phyloP scores from a whole-genome alignment of 192 early-diverging fungal species.

The Gryganskiella cystojenkinii region DNA sequence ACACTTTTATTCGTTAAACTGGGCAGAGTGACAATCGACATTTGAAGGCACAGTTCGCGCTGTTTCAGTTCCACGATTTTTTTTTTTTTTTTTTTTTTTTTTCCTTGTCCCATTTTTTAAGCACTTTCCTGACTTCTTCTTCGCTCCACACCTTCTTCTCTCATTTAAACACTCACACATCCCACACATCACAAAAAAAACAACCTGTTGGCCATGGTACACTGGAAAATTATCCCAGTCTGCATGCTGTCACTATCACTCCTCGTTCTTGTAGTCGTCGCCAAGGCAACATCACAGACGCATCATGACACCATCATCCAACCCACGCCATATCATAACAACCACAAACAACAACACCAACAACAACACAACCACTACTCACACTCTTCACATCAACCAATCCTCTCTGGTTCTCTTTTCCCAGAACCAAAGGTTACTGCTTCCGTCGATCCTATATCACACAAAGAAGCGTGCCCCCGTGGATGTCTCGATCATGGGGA shows the following conservation, averaged over 20 bases:
- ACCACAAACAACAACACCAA: background rate
- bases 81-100: background rate
- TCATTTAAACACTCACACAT: no score
- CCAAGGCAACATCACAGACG: background rate
- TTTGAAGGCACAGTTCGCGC: no score
- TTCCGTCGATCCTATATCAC: background rate
- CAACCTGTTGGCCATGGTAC: background rate
- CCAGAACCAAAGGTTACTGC: background rate
- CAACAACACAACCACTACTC: background rate
- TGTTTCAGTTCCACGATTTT: background rate
- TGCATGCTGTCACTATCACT: no score
- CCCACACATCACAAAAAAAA: background rate
- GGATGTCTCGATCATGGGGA: constrained; percentile 19
- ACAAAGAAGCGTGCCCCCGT: constrained; percentile 1
- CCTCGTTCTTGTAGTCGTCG: no score
- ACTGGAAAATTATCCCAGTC: no score
- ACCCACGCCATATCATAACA: background rate
- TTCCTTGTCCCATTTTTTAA: background rate
- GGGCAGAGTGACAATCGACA: no score
- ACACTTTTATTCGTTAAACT: no score
- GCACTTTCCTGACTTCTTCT: background rate
- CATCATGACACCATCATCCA: background rate
- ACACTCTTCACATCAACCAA: background rate
- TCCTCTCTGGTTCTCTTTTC: constrained; percentile 11
- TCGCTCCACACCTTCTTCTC: background rate